Conservation (phyloP, 1,284 basidiomycete genomes). For the Malassezia vespertilionis region DNA sequence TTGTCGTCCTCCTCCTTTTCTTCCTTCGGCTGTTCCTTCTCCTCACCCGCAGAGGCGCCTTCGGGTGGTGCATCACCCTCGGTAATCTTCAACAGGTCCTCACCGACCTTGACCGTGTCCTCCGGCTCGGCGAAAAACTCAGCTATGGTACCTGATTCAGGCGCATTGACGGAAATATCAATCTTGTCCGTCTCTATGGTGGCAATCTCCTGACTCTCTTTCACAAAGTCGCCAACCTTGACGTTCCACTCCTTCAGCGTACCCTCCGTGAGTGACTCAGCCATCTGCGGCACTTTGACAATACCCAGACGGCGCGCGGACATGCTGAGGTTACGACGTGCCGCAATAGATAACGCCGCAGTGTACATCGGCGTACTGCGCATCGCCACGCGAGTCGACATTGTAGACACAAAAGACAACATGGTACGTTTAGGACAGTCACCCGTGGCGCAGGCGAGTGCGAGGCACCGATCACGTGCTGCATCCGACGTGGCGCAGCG, state of each 20-base stretch:
- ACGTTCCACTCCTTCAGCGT: constrained; percentile 92
- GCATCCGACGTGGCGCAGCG: not conserved
- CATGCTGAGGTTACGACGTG: constrained; percentile 22
- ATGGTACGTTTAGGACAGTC: constrained; percentile 3
- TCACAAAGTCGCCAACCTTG: constrained; percentile 80
- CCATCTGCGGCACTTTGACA: constrained; percentile 96
- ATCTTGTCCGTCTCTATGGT: constrained; percentile 99
- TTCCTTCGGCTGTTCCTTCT: constrained; percentile 46
- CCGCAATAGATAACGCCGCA: constrained; percentile 6
- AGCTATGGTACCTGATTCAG: constrained; percentile 73
- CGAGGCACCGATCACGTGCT: not conserved
- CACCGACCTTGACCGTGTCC: constrained; percentile 84
- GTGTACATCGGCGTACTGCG: constrained; percentile 6
- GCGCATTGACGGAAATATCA: constrained; percentile 92
- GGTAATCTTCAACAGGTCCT: constrained; percentile 86
- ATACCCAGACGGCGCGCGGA: constrained; percentile 52
- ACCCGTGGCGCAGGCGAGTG: not conserved
- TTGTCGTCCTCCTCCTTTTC: constrained; percentile 49
- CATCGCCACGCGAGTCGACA: constrained; percentile 6
- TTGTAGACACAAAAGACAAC: constrained; percentile 4
- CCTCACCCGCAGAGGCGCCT: constrained; percentile 50
- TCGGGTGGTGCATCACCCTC: constrained; percentile 58
- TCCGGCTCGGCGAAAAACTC: constrained; percentile 82
- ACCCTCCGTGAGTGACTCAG: constrained; percentile 95
- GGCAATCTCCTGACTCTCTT: constrained; percentile 87